phyloP scores from a whole-genome alignment of 805 yeast species.

The Wickerhamomyces chaumierensis region DNA sequence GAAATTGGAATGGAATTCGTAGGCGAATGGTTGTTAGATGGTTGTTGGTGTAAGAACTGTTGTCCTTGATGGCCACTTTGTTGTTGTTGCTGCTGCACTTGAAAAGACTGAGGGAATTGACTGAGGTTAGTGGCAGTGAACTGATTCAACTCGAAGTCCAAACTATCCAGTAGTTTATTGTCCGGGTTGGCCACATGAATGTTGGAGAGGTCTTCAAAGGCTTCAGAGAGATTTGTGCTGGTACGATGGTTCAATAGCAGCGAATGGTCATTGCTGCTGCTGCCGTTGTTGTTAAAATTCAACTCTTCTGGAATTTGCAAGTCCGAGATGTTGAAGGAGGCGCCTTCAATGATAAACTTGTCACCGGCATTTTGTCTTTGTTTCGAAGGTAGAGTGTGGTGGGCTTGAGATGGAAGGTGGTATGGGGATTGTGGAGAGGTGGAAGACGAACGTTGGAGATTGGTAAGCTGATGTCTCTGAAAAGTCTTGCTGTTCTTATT shows the following conservation, averaged over 20 bases:
- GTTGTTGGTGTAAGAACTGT: no score
- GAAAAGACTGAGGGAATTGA: no score
- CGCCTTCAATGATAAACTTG: not conserved
- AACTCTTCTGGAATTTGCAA: not conserved
- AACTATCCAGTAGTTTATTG: not conserved
- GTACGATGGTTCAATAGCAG: not conserved
- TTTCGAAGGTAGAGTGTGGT: not conserved
- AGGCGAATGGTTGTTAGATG: not conserved
- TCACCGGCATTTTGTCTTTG: not conserved
- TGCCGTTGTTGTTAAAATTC: no score
- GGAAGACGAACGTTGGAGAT: not conserved
- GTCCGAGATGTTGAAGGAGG: not conserved
- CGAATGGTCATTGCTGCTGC: not conserved
- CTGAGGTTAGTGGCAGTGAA: no score
- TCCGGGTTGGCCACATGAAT: not conserved
- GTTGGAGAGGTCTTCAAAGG: not conserved
- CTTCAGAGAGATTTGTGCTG: not conserved
- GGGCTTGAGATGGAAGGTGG: not conserved
- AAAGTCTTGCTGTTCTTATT: not conserved
- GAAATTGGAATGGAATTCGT: not conserved
- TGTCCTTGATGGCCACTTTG: no score
- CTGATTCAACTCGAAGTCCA: not conserved
- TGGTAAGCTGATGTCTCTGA: not conserved
- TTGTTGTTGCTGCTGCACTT: no score
- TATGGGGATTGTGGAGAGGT: not conserved